phyloP scores from a whole-genome alignment of 2,329 filamentous ascomycete species.

The Podosphaera aphanis region DNA sequence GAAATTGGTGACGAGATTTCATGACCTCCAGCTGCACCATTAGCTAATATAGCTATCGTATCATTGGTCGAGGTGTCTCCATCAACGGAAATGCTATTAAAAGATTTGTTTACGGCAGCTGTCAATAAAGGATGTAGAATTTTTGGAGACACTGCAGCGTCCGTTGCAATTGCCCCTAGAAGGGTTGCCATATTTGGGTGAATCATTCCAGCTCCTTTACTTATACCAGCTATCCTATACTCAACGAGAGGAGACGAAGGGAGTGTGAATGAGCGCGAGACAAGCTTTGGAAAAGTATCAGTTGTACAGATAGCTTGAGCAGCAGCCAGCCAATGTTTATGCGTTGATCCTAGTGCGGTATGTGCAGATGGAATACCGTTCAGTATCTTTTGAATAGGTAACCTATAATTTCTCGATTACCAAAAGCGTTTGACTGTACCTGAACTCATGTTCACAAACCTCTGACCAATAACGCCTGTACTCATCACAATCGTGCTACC shows the following conservation, averaged over 20 bases:
- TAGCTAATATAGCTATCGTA: constrained; percentile 82
- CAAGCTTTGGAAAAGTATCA: constrained; percentile 91
- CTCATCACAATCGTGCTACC: constrained; percentile 82
- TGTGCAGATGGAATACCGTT: constrained; percentile 58
- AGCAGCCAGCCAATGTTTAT: constrained; percentile 67
- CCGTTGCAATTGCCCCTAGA: constrained; percentile 75
- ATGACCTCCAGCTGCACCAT: constrained; percentile 64
- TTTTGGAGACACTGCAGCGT: constrained; percentile 50
- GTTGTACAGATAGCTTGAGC: constrained; percentile 93
- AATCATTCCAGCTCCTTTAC: constrained; percentile 97
- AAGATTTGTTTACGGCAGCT: constrained; percentile 57
- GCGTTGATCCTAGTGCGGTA: constrained; percentile 44
- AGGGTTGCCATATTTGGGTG: constrained; percentile 97
- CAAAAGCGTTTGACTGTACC: background rate
- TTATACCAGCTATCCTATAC: constrained; percentile 81
- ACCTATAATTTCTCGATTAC: constrained; percentile 21
- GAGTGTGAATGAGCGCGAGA: constrained; percentile 63
- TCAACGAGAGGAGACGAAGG: constrained; percentile 53
- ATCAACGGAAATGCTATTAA: constrained; percentile 93
- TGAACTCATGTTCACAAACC: constrained; percentile 21
- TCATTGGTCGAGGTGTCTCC: constrained; percentile 97
- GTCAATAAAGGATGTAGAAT: constrained; percentile 48
- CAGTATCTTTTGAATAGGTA: constrained; percentile 81
- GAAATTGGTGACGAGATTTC: constrained; percentile 29
- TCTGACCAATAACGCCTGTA: constrained; percentile 90